These are phyloP conservation scores for Rhododendron griersonianum DNA, from an alignment of 148 eudicot genomes.

Conservation along the genomic window DNA sequence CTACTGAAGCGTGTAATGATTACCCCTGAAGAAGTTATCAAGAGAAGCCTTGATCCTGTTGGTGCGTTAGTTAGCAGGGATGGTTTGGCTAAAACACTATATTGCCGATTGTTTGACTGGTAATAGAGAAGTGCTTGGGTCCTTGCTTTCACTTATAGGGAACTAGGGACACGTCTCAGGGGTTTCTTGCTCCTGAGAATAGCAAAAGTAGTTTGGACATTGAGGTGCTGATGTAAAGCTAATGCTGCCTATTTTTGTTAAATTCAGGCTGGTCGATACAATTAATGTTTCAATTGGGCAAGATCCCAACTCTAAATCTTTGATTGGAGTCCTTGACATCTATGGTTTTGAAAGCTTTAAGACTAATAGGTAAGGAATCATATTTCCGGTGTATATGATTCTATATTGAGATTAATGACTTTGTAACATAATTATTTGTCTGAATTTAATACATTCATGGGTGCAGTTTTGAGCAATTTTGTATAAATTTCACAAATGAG, in stretches of 20 bases:
- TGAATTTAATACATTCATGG: not conserved
- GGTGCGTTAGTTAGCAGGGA: conserved; percentile 76
- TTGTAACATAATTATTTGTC: conserved; percentile 5
- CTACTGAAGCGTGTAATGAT: conserved; percentile 84
- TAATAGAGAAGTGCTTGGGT: conserved; percentile 17
- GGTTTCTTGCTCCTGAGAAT: not conserved
- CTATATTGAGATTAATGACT: not conserved
- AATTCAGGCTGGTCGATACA: conserved; percentile 84
- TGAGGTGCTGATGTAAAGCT: conserved; percentile 9
- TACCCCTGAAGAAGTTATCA: conserved; percentile 85
- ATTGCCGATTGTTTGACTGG: conserved; percentile 97
- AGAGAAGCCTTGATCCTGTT: conserved; percentile 76
- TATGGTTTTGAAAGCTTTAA: conserved; percentile 99
- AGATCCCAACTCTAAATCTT: conserved; percentile 77
- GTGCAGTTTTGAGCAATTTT: conserved; percentile 98
- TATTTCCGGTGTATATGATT: not conserved
- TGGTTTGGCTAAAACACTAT: conserved; percentile 82
- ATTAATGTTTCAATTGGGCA: conserved; percentile 93
- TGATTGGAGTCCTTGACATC: conserved; percentile 98
- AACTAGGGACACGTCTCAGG: not conserved
- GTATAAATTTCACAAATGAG: conserved; percentile 96
- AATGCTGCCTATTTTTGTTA: conserved; percentile 13
- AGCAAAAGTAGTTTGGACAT: not conserved
- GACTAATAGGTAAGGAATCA: conserved; percentile 61
- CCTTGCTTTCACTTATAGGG: not conserved